These are phyloP conservation scores for Amanita rimosa DNA, from an alignment of 768 basidiomycete species.

Conservation along the genomic window DNA sequence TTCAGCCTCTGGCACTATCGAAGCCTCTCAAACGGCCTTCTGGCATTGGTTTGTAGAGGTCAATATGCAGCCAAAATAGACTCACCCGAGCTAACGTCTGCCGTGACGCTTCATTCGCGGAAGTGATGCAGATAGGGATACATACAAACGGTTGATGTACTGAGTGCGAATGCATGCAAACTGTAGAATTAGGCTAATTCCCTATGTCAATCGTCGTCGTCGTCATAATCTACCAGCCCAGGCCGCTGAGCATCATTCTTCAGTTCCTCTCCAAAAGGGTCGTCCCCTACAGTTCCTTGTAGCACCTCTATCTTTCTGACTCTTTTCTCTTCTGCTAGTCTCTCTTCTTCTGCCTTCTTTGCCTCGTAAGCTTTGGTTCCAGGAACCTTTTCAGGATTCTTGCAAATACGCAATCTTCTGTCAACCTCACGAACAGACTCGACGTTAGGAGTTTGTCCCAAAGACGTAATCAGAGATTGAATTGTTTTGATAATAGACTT, in stretches of 20 bases:
- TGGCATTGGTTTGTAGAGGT: slow-evolving; percentile 39
- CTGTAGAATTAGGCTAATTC: not conserved
- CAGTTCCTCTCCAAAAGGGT: slow-evolving; percentile 63
- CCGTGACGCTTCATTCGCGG: not conserved
- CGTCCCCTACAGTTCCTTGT: slow-evolving; percentile 34
- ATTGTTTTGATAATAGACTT: slow-evolving; percentile 38
- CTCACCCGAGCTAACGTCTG: not conserved
- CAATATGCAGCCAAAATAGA: slow-evolving; percentile 52
- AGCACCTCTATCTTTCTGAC: slow-evolving; percentile 44
- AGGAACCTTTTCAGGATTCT: slow-evolving; percentile 91
- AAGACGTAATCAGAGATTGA: slow-evolving; percentile 37
- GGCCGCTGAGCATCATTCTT: slow-evolving; percentile 16
- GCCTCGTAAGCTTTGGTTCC: slow-evolving; percentile 78
- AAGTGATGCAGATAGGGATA: slow-evolving; percentile 11
- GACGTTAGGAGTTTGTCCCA: slow-evolving; percentile 59
- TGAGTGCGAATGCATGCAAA: not conserved
- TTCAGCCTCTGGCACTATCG: slow-evolving; percentile 36
- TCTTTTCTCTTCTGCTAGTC: slow-evolving; percentile 57
- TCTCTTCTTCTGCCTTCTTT: slow-evolving; percentile 63
- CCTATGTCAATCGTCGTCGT: slow-evolving; percentile 25
- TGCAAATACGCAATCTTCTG: slow-evolving; percentile 74
- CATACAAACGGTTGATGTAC: slow-evolving; percentile 14
- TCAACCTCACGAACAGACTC: slow-evolving; percentile 87
- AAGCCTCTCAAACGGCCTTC: slow-evolving; percentile 35
- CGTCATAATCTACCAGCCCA: slow-evolving; percentile 45